Conservation (phyloP, 306 rosid species). For the Calophaca sinica region DNA sequence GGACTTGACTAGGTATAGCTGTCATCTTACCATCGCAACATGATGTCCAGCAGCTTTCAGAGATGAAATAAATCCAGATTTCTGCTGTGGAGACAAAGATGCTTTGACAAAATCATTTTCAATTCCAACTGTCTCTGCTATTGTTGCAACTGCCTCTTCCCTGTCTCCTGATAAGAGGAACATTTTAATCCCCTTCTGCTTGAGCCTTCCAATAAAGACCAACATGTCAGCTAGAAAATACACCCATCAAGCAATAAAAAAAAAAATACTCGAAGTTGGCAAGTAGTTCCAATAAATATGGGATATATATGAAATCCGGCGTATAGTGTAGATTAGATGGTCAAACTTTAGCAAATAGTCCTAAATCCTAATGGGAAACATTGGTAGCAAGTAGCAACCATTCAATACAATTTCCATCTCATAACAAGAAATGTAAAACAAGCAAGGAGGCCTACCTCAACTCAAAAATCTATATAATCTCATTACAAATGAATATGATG, state of each 20-base stretch:
- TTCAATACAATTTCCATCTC: constrained; percentile 1
- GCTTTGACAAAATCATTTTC: constrained; percentile 69
- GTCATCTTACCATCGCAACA: constrained; percentile 95
- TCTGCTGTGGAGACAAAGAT: constrained; percentile 83
- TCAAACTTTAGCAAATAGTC: constrained; percentile 17
- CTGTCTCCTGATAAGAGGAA: constrained; percentile 96
- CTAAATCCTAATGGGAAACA: not conserved
- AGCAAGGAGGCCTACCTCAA: constrained; percentile 17
- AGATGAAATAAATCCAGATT: constrained; percentile 75
- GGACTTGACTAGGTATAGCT: constrained; percentile 39
- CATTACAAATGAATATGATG: constrained; percentile 18
- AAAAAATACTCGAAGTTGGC: constrained; percentile 27
- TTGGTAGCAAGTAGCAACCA: not conserved
- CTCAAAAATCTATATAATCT: not conserved
- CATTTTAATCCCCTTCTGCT: constrained; percentile 85
- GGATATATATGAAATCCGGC: constrained; percentile 29
- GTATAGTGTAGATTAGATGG: constrained; percentile 10
- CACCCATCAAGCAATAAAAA: constrained; percentile 33
- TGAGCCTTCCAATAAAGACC: constrained; percentile 70
- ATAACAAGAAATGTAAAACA: constrained; percentile 28
- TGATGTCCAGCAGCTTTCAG: constrained; percentile 85
- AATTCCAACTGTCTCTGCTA: constrained; percentile 87
- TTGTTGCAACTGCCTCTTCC: constrained; percentile 97
- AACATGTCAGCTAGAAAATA: constrained; percentile 50
- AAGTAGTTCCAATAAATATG: constrained; percentile 29